These are phyloP conservation scores for Acephala macrosclerotiorum DNA, from an alignment of 2,329 filamentous ascomycete species.

Conservation along the genomic window DNA sequence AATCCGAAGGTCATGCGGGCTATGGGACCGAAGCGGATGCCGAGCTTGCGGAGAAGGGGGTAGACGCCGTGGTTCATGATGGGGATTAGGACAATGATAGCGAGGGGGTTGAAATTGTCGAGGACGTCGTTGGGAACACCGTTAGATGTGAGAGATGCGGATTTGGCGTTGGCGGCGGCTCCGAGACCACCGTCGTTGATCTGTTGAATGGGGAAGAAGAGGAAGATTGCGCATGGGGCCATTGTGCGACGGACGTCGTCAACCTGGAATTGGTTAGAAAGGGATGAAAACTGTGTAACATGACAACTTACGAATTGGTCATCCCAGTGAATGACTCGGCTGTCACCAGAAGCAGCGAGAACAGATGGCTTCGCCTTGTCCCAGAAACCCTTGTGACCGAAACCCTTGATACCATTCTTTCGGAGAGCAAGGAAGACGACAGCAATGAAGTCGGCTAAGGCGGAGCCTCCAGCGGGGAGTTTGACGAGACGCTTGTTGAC, in stretches of 20 bases:
- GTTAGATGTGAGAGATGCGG: constrained; percentile 68
- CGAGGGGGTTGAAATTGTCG: constrained; percentile 77
- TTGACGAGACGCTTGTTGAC: constrained; percentile 67
- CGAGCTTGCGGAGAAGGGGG: constrained; percentile 67
- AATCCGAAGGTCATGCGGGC: constrained; percentile 78
- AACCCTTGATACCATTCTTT: constrained; percentile 69
- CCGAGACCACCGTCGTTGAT: constrained; percentile 38
- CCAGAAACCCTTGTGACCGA: constrained; percentile 58
- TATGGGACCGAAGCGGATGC: constrained; percentile 74
- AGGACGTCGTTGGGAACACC: constrained; percentile 82
- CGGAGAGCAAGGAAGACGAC: constrained; percentile 50
- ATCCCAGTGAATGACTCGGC: constrained; percentile 60
- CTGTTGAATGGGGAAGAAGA: constrained; percentile 55
- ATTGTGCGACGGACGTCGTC: constrained; percentile 73
- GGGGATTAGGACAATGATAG: constrained; percentile 77
- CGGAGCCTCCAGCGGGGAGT: constrained; percentile 73
- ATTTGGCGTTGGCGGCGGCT: constrained; percentile 55
- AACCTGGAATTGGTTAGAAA: constrained; percentile 1
- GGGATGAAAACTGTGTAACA: constrained; percentile 48
- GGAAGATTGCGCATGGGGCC: constrained; percentile 73
- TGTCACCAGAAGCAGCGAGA: constrained; percentile 61
- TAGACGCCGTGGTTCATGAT: constrained; percentile 73
- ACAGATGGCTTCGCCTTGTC: constrained; percentile 46
- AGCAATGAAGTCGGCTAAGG: constrained; percentile 54
- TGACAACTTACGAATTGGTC: constrained; percentile 70